These are phyloP conservation scores for Penicillium sp. DNA, from an alignment of 2,329 filamentous ascomycete genomes.

Conservation along the genomic window DNA sequence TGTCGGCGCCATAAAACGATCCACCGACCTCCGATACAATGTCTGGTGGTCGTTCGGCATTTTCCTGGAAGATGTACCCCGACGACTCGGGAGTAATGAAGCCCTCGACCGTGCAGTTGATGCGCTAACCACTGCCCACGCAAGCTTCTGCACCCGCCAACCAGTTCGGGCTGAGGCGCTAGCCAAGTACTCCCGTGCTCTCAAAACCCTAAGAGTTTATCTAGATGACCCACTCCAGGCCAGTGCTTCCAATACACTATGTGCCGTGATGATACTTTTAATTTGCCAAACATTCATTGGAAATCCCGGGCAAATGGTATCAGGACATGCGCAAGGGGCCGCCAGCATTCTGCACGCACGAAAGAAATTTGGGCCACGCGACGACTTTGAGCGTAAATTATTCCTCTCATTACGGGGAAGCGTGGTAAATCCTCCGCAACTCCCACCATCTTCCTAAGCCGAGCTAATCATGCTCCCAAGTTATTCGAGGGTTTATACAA, in stretches of 20 bases:
- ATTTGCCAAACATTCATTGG: slow-evolving; percentile 31
- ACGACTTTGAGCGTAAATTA: slow-evolving; percentile 35
- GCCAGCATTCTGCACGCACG: slow-evolving; percentile 35
- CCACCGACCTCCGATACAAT: slow-evolving; percentile 48
- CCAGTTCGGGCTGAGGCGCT: slow-evolving; percentile 20
- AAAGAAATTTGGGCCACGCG: slow-evolving; percentile 25
- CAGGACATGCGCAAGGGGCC: slow-evolving; percentile 36
- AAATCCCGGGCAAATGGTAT: slow-evolving; percentile 6
- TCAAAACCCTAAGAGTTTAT: slow-evolving; percentile 25
- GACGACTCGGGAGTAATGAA: slow-evolving; percentile 44
- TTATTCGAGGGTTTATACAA: slow-evolving; percentile 38
- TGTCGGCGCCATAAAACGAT: slow-evolving; percentile 31
- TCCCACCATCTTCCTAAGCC: neutral
- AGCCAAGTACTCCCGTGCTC: slow-evolving; percentile 30
- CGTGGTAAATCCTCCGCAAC: slow-evolving; percentile 26
- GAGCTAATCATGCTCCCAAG: slow-evolving; percentile 14
- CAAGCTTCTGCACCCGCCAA: slow-evolving; percentile 21
- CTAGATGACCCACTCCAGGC: slow-evolving; percentile 33
- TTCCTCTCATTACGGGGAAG: slow-evolving; percentile 34
- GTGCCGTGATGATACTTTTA: slow-evolving; percentile 36
- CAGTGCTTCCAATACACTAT: slow-evolving; percentile 32
- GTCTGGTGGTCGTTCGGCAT: slow-evolving; percentile 46
- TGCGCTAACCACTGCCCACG: slow-evolving; percentile 28
- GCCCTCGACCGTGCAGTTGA: slow-evolving; percentile 45
- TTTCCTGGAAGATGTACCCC: slow-evolving; percentile 47